Evolutionary conservation across 2,329 filamentous ascomycete species (phyloP), one percentile per base, ranked within the genome.

Genomic region (Dactylellina sp.): DNA sequence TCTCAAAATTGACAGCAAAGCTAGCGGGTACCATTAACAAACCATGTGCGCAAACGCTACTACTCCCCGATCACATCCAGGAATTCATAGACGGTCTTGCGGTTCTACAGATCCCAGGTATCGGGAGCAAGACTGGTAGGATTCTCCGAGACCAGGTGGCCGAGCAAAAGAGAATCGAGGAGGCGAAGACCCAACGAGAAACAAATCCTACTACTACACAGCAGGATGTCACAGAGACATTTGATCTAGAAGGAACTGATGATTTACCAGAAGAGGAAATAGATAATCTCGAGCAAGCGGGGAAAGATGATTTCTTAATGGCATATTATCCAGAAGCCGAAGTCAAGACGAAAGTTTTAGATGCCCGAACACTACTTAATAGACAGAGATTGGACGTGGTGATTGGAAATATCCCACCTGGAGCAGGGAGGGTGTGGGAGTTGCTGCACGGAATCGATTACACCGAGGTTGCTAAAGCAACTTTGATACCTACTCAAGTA

Each of bases 1-100:
- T 92, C 0, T 94, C 90, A 79, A 98, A 98, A 81, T 81, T 94
- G 3, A 84, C 97, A 9, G 88, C 91, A 70, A 98, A 98, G 81
- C 85, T 98, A 12, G 91, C 89, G 7, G 94, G 94, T 11, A 91
- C 88, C 80, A 84, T 89, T 70, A 88, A 97, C 80, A 98, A 98
- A 82, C 94, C 94, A 0, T 89, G 89, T 70, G 90, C 88, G 74
- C 95, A 98, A 81, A 98, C 94, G 0, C 92, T 91, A 0, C 83
- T 98, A 6, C 81, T 96, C 46, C 88, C 90, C 3, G 87, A 90
- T 1, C 86, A 87, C 61, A 85, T 91, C 11, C 83, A 84, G 5
- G 79, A 80, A 0, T 98, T 98, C 79, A 84, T 98, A 77, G 92
- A 95, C 77, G 80, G 79, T 1, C 89, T 93, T 79, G 88, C 89